phyloP scores from a whole-genome alignment of 352 stramenopile species.

The Thalassiosira sp. region DNA sequence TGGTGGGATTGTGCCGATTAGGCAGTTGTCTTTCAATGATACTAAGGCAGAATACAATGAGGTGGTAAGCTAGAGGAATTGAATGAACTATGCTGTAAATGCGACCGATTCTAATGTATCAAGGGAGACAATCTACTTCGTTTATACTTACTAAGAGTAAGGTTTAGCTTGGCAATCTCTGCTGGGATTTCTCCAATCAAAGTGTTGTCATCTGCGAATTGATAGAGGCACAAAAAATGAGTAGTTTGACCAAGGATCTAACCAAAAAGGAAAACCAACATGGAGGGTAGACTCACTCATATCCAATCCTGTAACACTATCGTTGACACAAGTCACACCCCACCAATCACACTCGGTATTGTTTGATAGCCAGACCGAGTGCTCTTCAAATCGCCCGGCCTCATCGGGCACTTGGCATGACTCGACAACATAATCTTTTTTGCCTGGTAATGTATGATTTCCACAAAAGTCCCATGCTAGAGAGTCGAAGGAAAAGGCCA shows the following conservation, averaged over 20 bases:
- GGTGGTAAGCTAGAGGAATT: not conserved
- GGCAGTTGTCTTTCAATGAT: conserved; percentile 10
- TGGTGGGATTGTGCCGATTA: conserved; percentile 16
- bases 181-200: not conserved
- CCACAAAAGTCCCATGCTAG: conserved; percentile 24
- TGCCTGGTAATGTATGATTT: not conserved
- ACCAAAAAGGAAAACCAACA: not conserved
- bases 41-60: not conserved
- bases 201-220: not conserved
- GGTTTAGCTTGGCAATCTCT: not conserved
- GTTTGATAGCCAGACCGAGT: conserved; percentile 25
- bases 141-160: not conserved
- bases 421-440: conserved; percentile 7
- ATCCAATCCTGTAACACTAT: not conserved
- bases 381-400: not conserved
- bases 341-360: conserved; percentile 38
- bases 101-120: no score
- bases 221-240: not conserved
- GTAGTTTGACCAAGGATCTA: no score
- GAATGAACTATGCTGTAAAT: no score
- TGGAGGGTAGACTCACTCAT: not conserved
- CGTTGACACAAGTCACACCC: conserved; percentile 26
- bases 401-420: conserved; percentile 2
- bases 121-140: not conserved
- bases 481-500: conserved; percentile 35